Percentiles rank a stretch among this genome's conserved stretches.
Evolutionary conservation across 306 rosid species (phyloP).

Genomic region (Canavalia gladiata): DNA sequence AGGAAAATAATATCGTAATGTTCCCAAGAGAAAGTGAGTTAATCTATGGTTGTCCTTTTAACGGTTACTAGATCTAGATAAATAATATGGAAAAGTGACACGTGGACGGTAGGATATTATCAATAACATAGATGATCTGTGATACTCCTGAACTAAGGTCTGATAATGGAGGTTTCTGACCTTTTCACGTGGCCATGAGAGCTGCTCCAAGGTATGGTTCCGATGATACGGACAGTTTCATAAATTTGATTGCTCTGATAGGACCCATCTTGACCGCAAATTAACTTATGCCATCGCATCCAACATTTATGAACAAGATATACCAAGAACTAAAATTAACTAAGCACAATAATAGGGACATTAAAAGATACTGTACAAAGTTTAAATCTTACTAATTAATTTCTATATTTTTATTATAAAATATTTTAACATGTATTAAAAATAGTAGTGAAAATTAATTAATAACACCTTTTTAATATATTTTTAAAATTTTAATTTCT

Average conservation of each 20-base stretch:
- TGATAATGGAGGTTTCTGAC: constrained; percentile 53
- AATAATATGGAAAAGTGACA: constrained; percentile 32
- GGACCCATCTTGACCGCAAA: constrained; percentile 40
- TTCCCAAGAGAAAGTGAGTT: constrained; percentile 47
- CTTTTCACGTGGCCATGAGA: constrained; percentile 70
- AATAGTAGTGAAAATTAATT: too few relatives aligned
- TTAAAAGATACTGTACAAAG: too few relatives aligned
- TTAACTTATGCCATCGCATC: neutral
- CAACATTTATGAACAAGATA: too few relatives aligned
- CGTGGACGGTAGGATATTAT: constrained; percentile 63
- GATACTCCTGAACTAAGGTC: constrained; percentile 40
- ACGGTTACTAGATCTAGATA: constrained; percentile 59
- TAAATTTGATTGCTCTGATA: constrained; percentile 49
- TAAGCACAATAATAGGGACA: too few relatives aligned
- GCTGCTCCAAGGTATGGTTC: constrained; percentile 38
- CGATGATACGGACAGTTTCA: constrained; percentile 44
- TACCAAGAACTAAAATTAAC: too few relatives aligned
- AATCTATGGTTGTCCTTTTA: constrained; percentile 54
- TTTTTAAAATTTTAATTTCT: too few relatives aligned
- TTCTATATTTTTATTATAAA: too few relatives aligned
- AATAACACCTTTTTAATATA: too few relatives aligned
- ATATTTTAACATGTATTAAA: too few relatives aligned
- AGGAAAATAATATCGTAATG: constrained; percentile 27
- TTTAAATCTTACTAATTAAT: too few relatives aligned
- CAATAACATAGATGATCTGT: constrained; percentile 51